Evolutionary conservation across 2,329 filamentous ascomycete species (phyloP), one percentile per base, ranked within the genome.

Genomic region (Rutstroemia sydowiana): DNA sequence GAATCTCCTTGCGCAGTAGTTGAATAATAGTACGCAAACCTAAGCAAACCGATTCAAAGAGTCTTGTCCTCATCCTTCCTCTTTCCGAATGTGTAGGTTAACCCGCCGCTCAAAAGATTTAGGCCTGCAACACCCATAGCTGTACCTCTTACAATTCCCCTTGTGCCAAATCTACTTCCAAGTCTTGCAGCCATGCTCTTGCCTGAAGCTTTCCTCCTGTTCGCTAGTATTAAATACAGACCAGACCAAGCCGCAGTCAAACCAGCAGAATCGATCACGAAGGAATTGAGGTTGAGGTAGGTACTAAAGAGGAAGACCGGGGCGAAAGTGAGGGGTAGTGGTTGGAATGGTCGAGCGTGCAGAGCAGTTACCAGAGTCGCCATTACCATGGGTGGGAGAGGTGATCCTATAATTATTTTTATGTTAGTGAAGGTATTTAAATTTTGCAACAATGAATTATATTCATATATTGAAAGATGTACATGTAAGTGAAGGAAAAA

Each of bases 351-450:
- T n/a, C 80, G 79, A 40, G 77, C 71, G 70, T 85, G 79, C 61
- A 85, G 80, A 10, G 82, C 80, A 37, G 81, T 77, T 59, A 86
- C 77, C 40, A 87, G 71, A 8, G 82, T 83, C 52, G 84, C 83
- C 40, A 85, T 76, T 11, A 84, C 67, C 10, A 78, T 82, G 21
- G 84, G 78, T 2, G 83, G 80, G 30, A 87, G 75, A 8, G 82
- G 75, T 54, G 77, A 81, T 68, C 82, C 82, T 50, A 39, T 50
- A 26, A 16, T n/a, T n/a, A n/a, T n/a, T n/a, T n/a, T n/a, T n/a
- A n/a, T n/a, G n/a, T n/a, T n/a, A n/a, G n/a, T n/a, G n/a, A n/a
- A n/a, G n/a, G n/a, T n/a, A n/a, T n/a, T n/a, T n/a, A n/a, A n/a
- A n/a, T n/a, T n/a, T n/a, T n/a, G n/a, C n/a, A n/a, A n/a, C n/a